Evolutionary conservation across 2,329 filamentous ascomycete species (phyloP).

Genomic region (Blumeria graminis): DNA sequence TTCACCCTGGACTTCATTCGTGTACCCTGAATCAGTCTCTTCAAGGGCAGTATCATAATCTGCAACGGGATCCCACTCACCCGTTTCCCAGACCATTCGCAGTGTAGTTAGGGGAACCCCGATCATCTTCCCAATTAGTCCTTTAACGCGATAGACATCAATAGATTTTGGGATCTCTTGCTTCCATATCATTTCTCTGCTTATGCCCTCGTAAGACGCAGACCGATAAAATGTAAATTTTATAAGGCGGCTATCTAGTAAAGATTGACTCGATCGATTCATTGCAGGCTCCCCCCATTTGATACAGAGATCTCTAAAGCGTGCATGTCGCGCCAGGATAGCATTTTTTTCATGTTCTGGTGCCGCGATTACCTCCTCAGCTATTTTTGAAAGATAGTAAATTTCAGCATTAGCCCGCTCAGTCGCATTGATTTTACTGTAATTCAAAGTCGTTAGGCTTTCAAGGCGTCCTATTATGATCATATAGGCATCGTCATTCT

Average conservation of each 20-base stretch:
- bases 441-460: slow-evolving; percentile 45
- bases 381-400: slow-evolving; percentile 76
- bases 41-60: slow-evolving; percentile 33
- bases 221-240: slow-evolving; percentile 28
- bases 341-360: slow-evolving; percentile 26
- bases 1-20: slow-evolving; percentile 2
- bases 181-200: slow-evolving; percentile 6
- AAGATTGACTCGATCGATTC: slow-evolving; percentile 21
- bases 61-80: slow-evolving; percentile 63
- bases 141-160: slow-evolving; percentile 62
- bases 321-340: slow-evolving; percentile 39
- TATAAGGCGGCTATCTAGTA: slow-evolving; percentile 49
- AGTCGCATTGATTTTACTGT: slow-evolving; percentile 40
- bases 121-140: slow-evolving; percentile 51
- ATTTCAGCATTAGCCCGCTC: slow-evolving; percentile 76
- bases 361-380: slow-evolving; percentile 42
- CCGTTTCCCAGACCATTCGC: slow-evolving; percentile 64
- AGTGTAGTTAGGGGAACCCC: slow-evolving; percentile 36
- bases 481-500: slow-evolving; percentile 60
- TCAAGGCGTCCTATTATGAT: slow-evolving; percentile 56
- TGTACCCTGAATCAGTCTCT: slow-evolving; percentile 16
- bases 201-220: background rate
- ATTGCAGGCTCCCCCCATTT: slow-evolving; percentile 50
- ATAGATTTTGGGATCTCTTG: slow-evolving; percentile 45
- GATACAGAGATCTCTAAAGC: slow-evolving; percentile 50